A percentile compares a stretch with the other conserved stretches of the same genome.
Evolutionary conservation across 1,284 basidiomycete species (phyloP).

Genomic region (Naganishia albida): DNA sequence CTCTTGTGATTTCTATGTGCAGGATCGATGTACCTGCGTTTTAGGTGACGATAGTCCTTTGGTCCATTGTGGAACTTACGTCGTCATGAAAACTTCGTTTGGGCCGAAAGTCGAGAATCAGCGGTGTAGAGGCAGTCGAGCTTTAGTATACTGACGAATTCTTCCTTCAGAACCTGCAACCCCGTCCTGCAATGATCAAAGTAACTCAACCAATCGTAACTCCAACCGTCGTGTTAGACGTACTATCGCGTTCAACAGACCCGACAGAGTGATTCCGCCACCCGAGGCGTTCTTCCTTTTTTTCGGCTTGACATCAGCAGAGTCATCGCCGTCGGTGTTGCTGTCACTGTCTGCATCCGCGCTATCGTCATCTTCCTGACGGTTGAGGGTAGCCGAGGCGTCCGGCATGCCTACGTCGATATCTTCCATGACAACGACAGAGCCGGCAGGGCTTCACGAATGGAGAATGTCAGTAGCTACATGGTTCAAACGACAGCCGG

Average conservation of each 20-base stretch:
- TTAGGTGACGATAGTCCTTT: neutral
- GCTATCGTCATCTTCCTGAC: neutral
- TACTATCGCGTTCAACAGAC: conserved; percentile 17
- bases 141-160: conserved; percentile 7
- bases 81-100: conserved; percentile 32
- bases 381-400: neutral
- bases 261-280: conserved; percentile 28
- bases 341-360: conserved; percentile 3
- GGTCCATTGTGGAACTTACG: neutral
- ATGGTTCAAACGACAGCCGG: neutral
- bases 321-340: neutral
- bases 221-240: neutral
- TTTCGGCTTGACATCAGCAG: neutral
- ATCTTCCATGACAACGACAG: conserved; percentile 35
- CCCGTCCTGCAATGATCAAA: conserved; percentile 1
- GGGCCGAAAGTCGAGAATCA: neutral
- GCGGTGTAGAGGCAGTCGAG: no score
- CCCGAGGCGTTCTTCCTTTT: neutral
- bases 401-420: conserved; percentile 32
- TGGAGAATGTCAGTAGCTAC: neutral
- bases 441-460: conserved; percentile 23
- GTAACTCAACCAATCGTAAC: neutral
- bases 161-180: conserved; percentile 27
- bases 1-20: conserved; percentile 38
- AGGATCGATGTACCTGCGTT: neutral